Evolutionary conservation across 257 asterid species (phyloP).

Genomic region (Coffea eugenioides): DNA sequence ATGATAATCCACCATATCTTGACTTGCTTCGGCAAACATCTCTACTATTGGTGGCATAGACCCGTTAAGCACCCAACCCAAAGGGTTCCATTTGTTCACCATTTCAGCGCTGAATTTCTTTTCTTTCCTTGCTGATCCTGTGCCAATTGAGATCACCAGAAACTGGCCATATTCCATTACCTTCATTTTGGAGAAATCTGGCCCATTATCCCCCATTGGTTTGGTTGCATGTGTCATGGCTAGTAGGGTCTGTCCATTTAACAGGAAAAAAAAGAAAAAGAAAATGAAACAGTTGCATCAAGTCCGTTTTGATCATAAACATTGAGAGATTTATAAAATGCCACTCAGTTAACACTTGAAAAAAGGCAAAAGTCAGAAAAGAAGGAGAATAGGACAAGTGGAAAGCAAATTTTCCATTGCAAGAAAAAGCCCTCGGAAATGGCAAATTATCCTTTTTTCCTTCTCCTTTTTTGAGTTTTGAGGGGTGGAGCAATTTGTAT

Average conservation of each 20-base stretch:
- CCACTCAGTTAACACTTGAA: neutral
- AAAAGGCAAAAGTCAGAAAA: too few species aligned
- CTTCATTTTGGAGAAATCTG: conserved; percentile 26
- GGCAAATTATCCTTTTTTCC: too few species aligned
- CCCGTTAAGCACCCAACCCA: conserved; percentile 31
- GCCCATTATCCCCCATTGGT: conserved; percentile 20
- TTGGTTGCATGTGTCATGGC: conserved; percentile 39
- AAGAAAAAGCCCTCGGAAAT: too few species aligned
- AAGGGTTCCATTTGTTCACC: conserved; percentile 40
- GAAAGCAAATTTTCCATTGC: neutral
- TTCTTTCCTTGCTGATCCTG: conserved; percentile 37
- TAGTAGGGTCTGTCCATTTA: conserved; percentile 32
- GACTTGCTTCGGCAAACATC: conserved; percentile 37
- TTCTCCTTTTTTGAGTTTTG: too few species aligned
- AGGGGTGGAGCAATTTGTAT: neutral
- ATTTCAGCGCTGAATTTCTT: conserved; percentile 26
- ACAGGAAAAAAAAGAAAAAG: neutral
- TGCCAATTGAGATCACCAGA: conserved; percentile 45
- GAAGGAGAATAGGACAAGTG: neutral
- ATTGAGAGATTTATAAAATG: neutral
- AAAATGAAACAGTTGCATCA: neutral
- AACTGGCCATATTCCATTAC: conserved; percentile 31
- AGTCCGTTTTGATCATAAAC: neutral
- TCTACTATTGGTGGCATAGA: conserved; percentile 39
- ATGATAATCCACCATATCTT: conserved; percentile 50